Conservation (phyloP, 768 basidiomycete species). For the Omphalotus guepiniiformis region DNA sequence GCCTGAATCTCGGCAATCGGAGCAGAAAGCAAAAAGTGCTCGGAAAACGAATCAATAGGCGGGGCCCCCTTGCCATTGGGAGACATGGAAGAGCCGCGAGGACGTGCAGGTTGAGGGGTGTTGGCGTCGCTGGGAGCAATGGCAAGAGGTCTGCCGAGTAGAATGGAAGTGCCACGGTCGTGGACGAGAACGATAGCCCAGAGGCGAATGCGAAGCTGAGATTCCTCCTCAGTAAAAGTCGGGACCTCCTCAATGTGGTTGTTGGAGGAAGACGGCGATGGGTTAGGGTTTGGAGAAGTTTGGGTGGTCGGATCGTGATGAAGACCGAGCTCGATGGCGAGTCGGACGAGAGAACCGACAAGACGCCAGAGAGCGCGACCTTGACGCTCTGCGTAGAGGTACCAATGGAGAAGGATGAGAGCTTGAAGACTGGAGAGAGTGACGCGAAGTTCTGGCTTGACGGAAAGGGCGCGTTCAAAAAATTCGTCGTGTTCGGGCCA, state of each 20-base stretch:
- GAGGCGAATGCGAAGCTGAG: conserved; percentile 71
- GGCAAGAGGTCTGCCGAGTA: conserved; percentile 80
- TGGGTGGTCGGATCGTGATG: conserved; percentile 82
- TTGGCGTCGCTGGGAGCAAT: conserved; percentile 82
- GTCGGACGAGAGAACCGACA: conserved; percentile 77
- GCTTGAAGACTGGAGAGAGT: conserved; percentile 82
- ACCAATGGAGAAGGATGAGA: conserved; percentile 82
- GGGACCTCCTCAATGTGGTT: conserved; percentile 6
- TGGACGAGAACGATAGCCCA: conserved; percentile 86
- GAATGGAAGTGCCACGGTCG: conserved; percentile 84
- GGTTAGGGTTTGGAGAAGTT: conserved; percentile 22
- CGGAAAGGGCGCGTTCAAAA: conserved; percentile 70
- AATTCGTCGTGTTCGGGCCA: conserved; percentile 87
- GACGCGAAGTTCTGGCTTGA: conserved; percentile 81
- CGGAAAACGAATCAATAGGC: conserved; percentile 49
- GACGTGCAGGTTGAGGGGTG: conserved; percentile 61
- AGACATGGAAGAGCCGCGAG: conserved; percentile 14
- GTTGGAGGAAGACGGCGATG: background rate
- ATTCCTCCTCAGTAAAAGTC: conserved; percentile 71
- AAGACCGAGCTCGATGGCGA: conserved; percentile 79
- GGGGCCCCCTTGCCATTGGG: conserved; percentile 13
- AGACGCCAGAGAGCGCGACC: conserved; percentile 88
- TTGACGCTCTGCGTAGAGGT: conserved; percentile 88
- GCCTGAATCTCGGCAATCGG: conserved; percentile 82
- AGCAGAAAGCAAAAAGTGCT: conserved; percentile 74